Evolutionary conservation across 208 protist species (phyloP).

Genomic region (Acanthamoeba sp.): DNA sequence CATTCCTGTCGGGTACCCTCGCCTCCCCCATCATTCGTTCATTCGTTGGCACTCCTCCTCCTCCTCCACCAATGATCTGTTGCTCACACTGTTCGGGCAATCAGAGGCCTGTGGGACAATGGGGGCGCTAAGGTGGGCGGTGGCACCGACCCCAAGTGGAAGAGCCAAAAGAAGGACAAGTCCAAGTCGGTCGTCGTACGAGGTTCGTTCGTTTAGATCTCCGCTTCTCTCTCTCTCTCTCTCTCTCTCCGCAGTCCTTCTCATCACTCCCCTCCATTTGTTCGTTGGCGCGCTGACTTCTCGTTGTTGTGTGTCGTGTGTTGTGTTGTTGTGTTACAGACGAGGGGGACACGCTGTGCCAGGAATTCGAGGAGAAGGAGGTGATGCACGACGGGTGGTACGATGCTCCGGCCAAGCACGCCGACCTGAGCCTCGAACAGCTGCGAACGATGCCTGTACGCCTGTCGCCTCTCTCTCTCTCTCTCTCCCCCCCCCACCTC

Average conservation of each 20-base stretch:
- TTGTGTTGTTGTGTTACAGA: neutral
- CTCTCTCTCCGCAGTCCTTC: no score
- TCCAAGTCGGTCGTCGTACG: neutral
- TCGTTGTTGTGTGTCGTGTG: neutral
- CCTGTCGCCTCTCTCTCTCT: no score
- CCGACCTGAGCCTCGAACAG: slow-evolving; percentile 14
- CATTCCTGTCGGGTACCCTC: slow-evolving; percentile 43
- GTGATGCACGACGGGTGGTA: slow-evolving; percentile 48
- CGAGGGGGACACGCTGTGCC: neutral
- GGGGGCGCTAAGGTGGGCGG: neutral
- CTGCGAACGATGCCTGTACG: neutral
- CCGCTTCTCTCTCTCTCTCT: neutral
- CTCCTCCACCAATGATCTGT: no score
- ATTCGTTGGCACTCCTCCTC: no score
- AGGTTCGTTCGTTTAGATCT: slow-evolving; percentile 12
- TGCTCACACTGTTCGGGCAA: no score
- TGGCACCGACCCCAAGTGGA: slow-evolving; percentile 42
- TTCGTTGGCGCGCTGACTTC: no score
- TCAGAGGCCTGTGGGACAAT: neutral
- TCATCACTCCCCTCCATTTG: no score
- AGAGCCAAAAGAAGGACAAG: slow-evolving; percentile 58
- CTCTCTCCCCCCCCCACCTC: neutral
- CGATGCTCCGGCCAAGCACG: neutral
- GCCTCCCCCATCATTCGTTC: no score
- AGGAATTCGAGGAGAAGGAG: slow-evolving; percentile 43